phyloP scores from a whole-genome alignment of 2,329 filamentous ascomycete species.

The Aspergillus flavus region DNA sequence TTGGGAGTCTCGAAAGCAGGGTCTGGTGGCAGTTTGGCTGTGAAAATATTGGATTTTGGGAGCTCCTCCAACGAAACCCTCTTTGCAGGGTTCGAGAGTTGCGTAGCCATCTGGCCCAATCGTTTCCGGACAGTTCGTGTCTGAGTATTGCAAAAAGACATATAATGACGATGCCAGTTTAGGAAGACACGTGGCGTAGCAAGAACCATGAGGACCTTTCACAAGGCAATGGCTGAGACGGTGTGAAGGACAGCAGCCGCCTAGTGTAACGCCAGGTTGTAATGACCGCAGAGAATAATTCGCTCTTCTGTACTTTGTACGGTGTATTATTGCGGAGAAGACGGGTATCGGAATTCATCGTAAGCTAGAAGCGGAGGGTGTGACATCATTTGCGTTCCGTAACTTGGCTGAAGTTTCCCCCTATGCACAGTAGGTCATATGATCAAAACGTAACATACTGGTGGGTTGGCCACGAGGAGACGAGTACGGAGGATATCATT shows the following conservation, averaged over 20 bases:
- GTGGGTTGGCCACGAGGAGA: too few species aligned
- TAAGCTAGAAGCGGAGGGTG: neutral
- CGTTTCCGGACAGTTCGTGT: slow-evolving; percentile 29
- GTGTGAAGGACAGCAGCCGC: neutral
- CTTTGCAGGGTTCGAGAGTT: slow-evolving; percentile 35
- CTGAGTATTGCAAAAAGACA: slow-evolving; percentile 26
- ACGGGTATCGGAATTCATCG: neutral
- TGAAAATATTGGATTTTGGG: slow-evolving; percentile 68
- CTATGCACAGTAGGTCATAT: neutral
- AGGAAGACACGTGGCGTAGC: neutral
- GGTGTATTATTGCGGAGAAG: neutral
- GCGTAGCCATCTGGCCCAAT: slow-evolving; percentile 50
- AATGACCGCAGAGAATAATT: neutral
- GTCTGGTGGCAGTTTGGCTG: slow-evolving; percentile 72
- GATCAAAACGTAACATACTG: too few species aligned
- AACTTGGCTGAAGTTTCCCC: neutral
- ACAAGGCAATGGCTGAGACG: neutral
- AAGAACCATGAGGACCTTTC: neutral
- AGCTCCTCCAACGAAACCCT: slow-evolving; percentile 52
- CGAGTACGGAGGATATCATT: too few species aligned
- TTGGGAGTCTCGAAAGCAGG: slow-evolving; percentile 76
- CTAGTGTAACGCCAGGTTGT: neutral
- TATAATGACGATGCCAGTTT: slow-evolving; percentile 18
- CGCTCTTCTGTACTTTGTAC: too few species aligned
- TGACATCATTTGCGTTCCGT: neutral